Evolutionary conservation across 1,284 basidiomycete species (phyloP).

Genomic region (Fomes fomentarius): DNA sequence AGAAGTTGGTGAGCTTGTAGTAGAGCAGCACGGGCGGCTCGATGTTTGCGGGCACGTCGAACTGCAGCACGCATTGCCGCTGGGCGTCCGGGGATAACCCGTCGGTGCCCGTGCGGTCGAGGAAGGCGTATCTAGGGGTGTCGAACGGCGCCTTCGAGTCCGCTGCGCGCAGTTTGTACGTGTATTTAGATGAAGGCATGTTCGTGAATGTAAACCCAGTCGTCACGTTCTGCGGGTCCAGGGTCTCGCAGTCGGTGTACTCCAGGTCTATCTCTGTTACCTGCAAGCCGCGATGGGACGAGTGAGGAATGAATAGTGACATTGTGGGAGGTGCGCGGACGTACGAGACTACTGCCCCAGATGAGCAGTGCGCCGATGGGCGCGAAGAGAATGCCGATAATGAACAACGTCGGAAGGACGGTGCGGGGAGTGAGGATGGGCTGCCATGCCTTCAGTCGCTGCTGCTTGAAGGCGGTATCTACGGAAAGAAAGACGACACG

Average conservation of each 20-base stretch:
- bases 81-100: conserved; percentile 47
- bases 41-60: conserved; percentile 83
- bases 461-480: conserved; percentile 99
- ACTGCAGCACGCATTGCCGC: conserved; percentile 77
- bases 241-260: conserved; percentile 89
- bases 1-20: conserved; percentile 97
- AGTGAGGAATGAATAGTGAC: background rate
- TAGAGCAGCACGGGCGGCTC: conserved; percentile 86
- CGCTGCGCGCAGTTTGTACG: conserved; percentile 70
- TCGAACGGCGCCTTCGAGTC: conserved; percentile 52
- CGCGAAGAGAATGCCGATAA: conserved; percentile 93
- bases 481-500: conserved; percentile 10
- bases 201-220: conserved; percentile 45
- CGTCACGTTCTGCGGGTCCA: conserved; percentile 8
- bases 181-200: conserved; percentile 60
- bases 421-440: conserved; percentile 98
- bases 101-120: conserved; percentile 49
- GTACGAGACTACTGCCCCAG: conserved; percentile 80
- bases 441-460: conserved; percentile 99
- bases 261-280: conserved; percentile 95
- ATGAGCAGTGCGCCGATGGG: conserved; percentile 94
- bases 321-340: too few relatives aligned
- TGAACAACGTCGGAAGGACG: conserved; percentile 94
- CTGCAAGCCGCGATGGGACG: conserved; percentile 33
- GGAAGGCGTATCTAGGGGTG: conserved; percentile 71